A percentile compares a stretch with the other conserved stretches of the same genome.
These are phyloP conservation scores for Ascosphaera acerosa DNA, from an alignment of 2,329 filamentous ascomycete species.

Conservation along the genomic window DNA sequence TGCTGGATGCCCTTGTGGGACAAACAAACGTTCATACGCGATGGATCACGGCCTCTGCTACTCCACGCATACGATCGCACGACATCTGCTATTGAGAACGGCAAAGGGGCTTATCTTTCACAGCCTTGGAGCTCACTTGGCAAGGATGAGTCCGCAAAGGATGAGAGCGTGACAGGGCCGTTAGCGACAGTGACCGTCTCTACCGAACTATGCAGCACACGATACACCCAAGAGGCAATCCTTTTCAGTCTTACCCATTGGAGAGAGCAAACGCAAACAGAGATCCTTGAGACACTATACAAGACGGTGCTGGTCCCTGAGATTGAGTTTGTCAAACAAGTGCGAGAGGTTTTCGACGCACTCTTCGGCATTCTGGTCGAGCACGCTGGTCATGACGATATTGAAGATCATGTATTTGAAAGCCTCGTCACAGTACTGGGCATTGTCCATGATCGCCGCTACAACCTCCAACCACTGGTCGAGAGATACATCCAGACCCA, in stretches of 20 bases:
- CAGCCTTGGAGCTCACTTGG: constrained; percentile 53
- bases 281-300: constrained; percentile 49
- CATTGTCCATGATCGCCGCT: constrained; percentile 82
- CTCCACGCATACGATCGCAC: constrained; percentile 83
- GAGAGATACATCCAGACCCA: constrained; percentile 71
- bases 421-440: constrained; percentile 71
- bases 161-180: constrained; percentile 47
- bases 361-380: constrained; percentile 82
- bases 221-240: constrained; percentile 75
- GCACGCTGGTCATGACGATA: constrained; percentile 71
- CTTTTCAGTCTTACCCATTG: constrained; percentile 66
- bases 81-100: constrained; percentile 44
- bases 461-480: constrained; percentile 72
- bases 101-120: constrained; percentile 66
- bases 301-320: constrained; percentile 84
- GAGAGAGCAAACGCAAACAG: constrained; percentile 47
- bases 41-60: constrained; percentile 56
- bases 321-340: constrained; percentile 87
- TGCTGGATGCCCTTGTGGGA: constrained; percentile 91
- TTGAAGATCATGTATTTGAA: constrained; percentile 79
- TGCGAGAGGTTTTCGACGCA: constrained; percentile 70
- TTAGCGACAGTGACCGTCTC: constrained; percentile 55
- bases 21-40: constrained; percentile 63
- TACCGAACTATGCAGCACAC: constrained; percentile 81
- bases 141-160: constrained; percentile 41